phyloP scores from a whole-genome alignment of 139 green algal genomes.

The Edaphochlamys debaryana region DNA sequence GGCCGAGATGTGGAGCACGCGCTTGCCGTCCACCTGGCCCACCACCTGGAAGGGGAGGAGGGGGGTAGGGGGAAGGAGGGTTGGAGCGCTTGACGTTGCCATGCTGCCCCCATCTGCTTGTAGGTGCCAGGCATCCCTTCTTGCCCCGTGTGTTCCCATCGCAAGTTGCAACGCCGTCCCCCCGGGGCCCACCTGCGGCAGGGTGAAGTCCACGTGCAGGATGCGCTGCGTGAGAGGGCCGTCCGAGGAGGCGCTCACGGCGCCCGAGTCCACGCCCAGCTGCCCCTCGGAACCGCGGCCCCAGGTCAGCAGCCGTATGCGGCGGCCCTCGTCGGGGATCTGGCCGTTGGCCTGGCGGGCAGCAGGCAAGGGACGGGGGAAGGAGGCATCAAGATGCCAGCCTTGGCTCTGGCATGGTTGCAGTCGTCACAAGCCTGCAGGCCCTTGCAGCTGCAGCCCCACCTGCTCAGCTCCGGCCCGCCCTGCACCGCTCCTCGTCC shows the following conservation, averaged over 20 bases:
- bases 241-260: background rate
- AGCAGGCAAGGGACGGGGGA: background rate
- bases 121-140: no score
- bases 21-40: slow-evolving; percentile 46
- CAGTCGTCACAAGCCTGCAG: no score
- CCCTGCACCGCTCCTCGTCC: no score
- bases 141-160: background rate
- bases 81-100: no score
- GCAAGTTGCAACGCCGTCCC: no score
- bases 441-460: no score
- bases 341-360: slow-evolving; percentile 40
- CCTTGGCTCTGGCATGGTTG: no score
- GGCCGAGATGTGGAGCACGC: slow-evolving; percentile 66
- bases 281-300: slow-evolving; percentile 76
- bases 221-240: background rate
- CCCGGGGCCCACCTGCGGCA: slow-evolving; percentile 59
- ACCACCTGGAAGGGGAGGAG: slow-evolving; percentile 43
- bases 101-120: no score
- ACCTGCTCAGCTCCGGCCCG: no score
- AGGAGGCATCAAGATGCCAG: no score
- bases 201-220: slow-evolving; percentile 51
- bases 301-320: slow-evolving; percentile 73
- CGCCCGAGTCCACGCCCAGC: slow-evolving; percentile 64
- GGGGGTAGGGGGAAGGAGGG: background rate
- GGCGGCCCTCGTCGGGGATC: slow-evolving; percentile 39